Conservation (phyloP, 192 early-diverging fungal genomes). For the Ambispora gerdemannii region DNA sequence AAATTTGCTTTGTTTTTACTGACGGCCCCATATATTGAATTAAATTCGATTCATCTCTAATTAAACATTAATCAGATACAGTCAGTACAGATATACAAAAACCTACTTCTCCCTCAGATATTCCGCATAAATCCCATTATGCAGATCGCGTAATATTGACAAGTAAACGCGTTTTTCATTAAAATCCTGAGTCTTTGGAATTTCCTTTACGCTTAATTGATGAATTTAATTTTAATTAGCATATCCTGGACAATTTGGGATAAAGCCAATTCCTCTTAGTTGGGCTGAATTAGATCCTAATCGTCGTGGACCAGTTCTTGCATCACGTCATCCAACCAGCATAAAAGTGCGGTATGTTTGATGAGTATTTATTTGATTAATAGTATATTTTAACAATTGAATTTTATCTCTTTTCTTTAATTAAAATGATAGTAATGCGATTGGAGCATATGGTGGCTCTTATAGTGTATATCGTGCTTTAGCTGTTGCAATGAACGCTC, state of each 20-base stretch:
- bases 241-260: slow-evolving; percentile 55
- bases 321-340: slow-evolving; percentile 69
- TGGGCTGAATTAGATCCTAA: slow-evolving; percentile 74
- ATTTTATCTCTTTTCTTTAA: not conserved
- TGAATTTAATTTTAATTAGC: slow-evolving; percentile 33
- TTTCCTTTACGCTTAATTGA: not conserved
- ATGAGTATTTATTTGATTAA: not conserved
- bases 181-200: not conserved
- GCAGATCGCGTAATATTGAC: slow-evolving; percentile 41
- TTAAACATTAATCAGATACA: not conserved
- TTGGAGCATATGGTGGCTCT: slow-evolving; percentile 89
- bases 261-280: slow-evolving; percentile 69
- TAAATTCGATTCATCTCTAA: too few species aligned
- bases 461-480: slow-evolving; percentile 90
- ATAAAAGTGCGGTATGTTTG: slow-evolving; percentile 68
- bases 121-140: slow-evolving; percentile 28
- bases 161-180: slow-evolving; percentile 31
- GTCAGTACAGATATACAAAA: not conserved
- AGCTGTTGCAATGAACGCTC: slow-evolving; percentile 85
- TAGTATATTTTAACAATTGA: not conserved
- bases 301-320: slow-evolving; percentile 84
- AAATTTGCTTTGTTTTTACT: not conserved
- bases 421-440: slow-evolving; percentile 68
- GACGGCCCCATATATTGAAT: not conserved
- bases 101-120: not conserved